Conservation (phyloP, 441 rosid genomes). For the Syzygium syzygioides region DNA sequence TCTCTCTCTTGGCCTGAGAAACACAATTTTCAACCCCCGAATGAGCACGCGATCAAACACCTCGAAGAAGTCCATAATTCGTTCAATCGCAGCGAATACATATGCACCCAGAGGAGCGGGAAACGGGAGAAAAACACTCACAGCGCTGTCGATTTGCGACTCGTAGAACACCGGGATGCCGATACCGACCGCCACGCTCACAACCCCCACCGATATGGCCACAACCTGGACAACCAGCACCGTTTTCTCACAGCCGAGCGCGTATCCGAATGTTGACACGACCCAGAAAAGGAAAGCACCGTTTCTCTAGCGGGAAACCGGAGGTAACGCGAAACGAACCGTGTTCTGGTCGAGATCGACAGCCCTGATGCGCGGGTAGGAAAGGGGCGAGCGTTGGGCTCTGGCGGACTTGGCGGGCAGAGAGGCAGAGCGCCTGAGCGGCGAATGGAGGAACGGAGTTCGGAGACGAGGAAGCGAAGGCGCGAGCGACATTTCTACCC, state of each 20-base stretch:
- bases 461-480: conserved; percentile 46
- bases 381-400: conserved; percentile 32
- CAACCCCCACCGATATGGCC: conserved; percentile 85
- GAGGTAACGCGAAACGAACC: conserved; percentile 17
- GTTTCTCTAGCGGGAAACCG: not conserved
- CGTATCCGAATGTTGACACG: not conserved
- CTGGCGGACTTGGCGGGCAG: conserved; percentile 15
- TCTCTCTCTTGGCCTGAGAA: conserved; percentile 74
- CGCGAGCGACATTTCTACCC: conserved; percentile 34
- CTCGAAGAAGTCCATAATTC: not conserved
- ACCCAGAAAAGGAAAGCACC: not conserved
- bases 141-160: conserved; percentile 82
- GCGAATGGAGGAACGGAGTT: conserved; percentile 49
- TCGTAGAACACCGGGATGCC: conserved; percentile 91
- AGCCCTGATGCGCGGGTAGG: conserved; percentile 66
- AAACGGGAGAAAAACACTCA: conserved; percentile 20
- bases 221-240: conserved; percentile 34
- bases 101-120: not conserved
- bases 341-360: conserved; percentile 81
- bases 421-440: conserved; percentile 30
- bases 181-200: conserved; percentile 74
- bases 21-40: not conserved
- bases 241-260: not conserved
- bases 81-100: not conserved
- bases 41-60: not conserved